These are phyloP conservation scores for Puccinia hordei DNA, from an alignment of 1,284 basidiomycete genomes.

Conservation along the genomic window DNA sequence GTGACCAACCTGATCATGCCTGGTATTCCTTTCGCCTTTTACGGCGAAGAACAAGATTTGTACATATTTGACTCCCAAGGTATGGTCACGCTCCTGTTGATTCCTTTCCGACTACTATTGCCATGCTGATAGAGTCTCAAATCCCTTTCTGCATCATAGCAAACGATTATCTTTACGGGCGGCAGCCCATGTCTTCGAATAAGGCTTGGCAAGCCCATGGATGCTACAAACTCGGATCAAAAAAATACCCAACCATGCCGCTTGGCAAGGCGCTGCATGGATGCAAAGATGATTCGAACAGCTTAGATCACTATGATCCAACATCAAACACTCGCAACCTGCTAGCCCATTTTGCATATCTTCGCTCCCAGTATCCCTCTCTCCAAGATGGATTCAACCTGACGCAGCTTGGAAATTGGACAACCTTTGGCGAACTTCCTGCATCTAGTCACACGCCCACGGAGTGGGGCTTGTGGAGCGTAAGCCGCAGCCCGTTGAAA, in stretches of 20 bases:
- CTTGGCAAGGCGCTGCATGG: conserved; percentile 74
- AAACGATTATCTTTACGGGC: conserved; percentile 63
- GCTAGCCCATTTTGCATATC: conserved; percentile 71
- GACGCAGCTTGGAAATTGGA: conserved; percentile 78
- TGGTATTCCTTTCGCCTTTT: conserved; percentile 71
- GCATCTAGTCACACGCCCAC: conserved; percentile 79
- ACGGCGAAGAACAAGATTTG: conserved; percentile 48
- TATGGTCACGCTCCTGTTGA: conserved; percentile 10
- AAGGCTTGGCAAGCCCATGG: conserved; percentile 87
- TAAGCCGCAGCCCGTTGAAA: conserved; percentile 60
- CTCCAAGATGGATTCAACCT: conserved; percentile 82
- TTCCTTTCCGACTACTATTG: neutral
- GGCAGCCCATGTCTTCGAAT: conserved; percentile 84
- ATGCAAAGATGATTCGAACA: conserved; percentile 82
- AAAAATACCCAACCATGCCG: conserved; percentile 86
- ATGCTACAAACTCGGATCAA: conserved; percentile 81
- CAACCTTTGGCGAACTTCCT: conserved; percentile 71
- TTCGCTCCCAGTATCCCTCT: conserved; percentile 70
- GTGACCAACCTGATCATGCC: conserved; percentile 79
- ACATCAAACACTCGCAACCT: conserved; percentile 74
- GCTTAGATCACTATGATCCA: conserved; percentile 87
- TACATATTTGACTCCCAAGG: conserved; percentile 47
- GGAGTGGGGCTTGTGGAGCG: conserved; percentile 82
- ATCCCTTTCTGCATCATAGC: conserved; percentile 12
- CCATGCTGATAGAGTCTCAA: neutral